Evolutionary conservation across 164 flowering plant species (phyloP).

Genomic region (Umbilicus rupestris): DNA sequence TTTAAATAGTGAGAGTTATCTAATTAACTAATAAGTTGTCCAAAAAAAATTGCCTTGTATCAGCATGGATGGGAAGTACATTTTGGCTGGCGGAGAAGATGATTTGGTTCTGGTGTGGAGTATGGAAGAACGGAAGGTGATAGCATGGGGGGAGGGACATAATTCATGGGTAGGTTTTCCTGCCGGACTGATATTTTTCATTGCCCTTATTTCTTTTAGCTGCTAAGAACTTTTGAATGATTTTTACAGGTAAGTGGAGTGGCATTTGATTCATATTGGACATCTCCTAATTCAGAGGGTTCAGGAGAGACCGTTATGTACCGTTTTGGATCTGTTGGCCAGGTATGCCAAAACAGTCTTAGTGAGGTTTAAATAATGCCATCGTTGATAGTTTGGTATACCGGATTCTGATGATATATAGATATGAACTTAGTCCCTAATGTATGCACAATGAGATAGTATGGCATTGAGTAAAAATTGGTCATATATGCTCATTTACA

Average conservation of each 20-base stretch:
- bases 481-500: too few relatives aligned
- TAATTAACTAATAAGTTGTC: neutral
- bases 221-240: conserved; percentile 3
- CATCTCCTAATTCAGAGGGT: conserved; percentile 73
- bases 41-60: neutral
- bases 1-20: neutral
- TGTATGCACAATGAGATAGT: too few relatives aligned
- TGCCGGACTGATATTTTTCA: neutral
- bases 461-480: too few relatives aligned
- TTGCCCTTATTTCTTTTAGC: conserved; percentile 5
- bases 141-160: conserved; percentile 99
- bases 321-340: conserved; percentile 99
- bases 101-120: conserved; percentile 98
- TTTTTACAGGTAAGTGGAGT: conserved; percentile 91
- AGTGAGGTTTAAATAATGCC: neutral
- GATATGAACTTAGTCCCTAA: neutral
- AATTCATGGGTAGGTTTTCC: conserved; percentile 76
- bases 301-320: conserved; percentile 68
- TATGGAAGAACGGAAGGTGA: conserved; percentile 91
- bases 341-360: conserved; percentile 36
- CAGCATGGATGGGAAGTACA: conserved; percentile 89
- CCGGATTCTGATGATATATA: neutral
- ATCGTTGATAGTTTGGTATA: neutral
- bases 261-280: conserved; percentile 94
- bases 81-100: conserved; percentile 96